Conservation (phyloP, 495 filamentous ascomycete species). For the Lophium mytilinum region DNA sequence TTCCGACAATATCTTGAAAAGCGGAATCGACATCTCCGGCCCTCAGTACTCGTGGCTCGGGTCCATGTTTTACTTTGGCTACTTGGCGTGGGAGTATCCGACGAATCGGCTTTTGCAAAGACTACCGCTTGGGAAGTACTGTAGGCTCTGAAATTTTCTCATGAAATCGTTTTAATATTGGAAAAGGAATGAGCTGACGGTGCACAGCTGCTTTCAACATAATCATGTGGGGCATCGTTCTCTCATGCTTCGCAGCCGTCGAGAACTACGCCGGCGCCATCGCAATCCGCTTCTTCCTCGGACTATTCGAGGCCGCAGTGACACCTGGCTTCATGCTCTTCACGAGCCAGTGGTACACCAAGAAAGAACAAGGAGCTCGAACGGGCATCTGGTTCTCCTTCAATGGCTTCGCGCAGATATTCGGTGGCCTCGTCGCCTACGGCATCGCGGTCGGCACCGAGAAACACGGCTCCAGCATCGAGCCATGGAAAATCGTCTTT, state of each 20-base stretch:
- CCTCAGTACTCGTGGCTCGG: constrained; percentile 18
- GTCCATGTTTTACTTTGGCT: constrained; percentile 32
- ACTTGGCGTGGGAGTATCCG: constrained; percentile 47
- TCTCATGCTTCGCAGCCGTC: constrained; percentile 37
- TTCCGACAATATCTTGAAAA: constrained; percentile 6
- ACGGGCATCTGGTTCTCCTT: constrained; percentile 44
- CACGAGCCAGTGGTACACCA: constrained; percentile 45
- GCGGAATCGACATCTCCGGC: constrained; percentile 11
- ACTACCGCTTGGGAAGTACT: constrained; percentile 51
- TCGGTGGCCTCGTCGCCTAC: constrained; percentile 57
- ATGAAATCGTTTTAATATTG: too few relatives aligned
- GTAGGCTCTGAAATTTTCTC: neutral
- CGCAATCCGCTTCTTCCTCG: constrained; percentile 43
- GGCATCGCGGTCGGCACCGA: constrained; percentile 53
- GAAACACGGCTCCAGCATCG: constrained; percentile 46
- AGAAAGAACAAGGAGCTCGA: constrained; percentile 40
- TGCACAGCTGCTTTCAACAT: constrained; percentile 32
- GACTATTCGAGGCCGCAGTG: constrained; percentile 42
- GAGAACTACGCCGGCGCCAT: constrained; percentile 36
- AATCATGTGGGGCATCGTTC: constrained; percentile 38
- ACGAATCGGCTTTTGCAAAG: constrained; percentile 52
- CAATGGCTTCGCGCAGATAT: constrained; percentile 46
- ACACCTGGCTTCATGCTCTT: constrained; percentile 43
- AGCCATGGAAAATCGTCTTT: constrained; percentile 62
- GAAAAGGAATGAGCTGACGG: constrained; percentile 16